A percentile compares a stretch with the other conserved stretches of the same genome.
phyloP scores from a whole-genome alignment of 2,329 filamentous ascomycete genomes.

The Sporothrix humicola region DNA sequence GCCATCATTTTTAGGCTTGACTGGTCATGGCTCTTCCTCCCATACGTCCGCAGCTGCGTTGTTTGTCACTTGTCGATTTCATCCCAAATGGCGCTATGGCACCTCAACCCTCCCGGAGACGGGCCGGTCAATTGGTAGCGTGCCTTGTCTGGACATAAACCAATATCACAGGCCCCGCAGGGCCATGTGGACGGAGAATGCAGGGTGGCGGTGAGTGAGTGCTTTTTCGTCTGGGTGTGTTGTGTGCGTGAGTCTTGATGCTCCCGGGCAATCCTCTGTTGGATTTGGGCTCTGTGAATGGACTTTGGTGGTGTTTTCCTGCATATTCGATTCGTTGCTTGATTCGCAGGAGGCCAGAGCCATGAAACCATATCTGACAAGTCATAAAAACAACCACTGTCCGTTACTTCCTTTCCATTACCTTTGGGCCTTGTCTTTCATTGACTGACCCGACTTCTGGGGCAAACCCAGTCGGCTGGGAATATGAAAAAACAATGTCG shows the following conservation, averaged over 20 bases:
- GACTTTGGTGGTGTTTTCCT: not conserved
- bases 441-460: too few relatives aligned
- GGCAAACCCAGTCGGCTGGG: too few relatives aligned
- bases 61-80: not conserved
- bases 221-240: slow-evolving; percentile 37
- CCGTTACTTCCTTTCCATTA: not conserved
- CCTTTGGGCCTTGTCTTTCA: not conserved
- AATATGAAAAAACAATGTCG: too few relatives aligned
- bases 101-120: not conserved
- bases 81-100: not conserved
- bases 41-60: not conserved
- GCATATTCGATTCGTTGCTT: not conserved
- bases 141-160: not conserved
- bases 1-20: too few relatives aligned
- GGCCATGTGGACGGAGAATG: not conserved
- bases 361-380: slow-evolving; percentile 6
- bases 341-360: slow-evolving; percentile 1
- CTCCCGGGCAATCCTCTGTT: not conserved
- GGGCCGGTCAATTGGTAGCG: slow-evolving; percentile 8
- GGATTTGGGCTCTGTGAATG: not conserved
- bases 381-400: slow-evolving; percentile 20
- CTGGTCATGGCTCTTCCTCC: not conserved
- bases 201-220: slow-evolving; percentile 29
- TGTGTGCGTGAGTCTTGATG: not conserved
- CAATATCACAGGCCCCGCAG: not conserved